Evolutionary conservation across 2,329 filamentous ascomycete genomes (phyloP), one percentile per base, ranked within the genome.

Genomic region (Xylariaceae sp.): DNA sequence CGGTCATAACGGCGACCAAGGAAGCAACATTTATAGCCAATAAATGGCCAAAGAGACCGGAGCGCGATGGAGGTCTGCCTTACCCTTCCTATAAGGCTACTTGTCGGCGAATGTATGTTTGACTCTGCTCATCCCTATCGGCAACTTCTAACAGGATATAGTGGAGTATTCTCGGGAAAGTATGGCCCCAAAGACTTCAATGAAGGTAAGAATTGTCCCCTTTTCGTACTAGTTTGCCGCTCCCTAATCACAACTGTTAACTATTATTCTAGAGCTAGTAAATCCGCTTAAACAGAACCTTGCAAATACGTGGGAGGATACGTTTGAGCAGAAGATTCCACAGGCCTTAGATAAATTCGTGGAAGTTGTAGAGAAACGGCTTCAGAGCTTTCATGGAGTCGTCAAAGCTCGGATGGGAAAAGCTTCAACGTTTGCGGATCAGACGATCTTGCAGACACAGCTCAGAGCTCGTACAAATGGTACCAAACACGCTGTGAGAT

Each of bases 111-210:
- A 2, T 43, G 64, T 66, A 57, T 56, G 60, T 47, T 19, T 41
- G 9, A 3, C 16, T 21, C 26, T 20, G 1, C 2, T 20, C 10
- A 23, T 14, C 18, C 20, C 9, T 26, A 2, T 9, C 12, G 7
- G 14, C 21, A 41, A 14, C 43, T 37, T 19, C 50, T 61, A 53
- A 62, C 45, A 18, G 1, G 10, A 2, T 19, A n/a, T 37, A 66
- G 64, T 19, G 64, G 64, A 3, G 54, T 45, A 16, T 66, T 54
- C 37, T 44, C 56, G 12, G 50, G 54, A 12, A 44, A 7, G 21
- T 1, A 1, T 2, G 57, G 61, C 7, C 41, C 26, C 1, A 50
- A 37, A 23, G 41, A 65, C 40, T 66, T 66, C 49, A 66, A 66
- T 37, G 54, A 56, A 58, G 64, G 64, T 62, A 57, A 20, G 42